Evolutionary conservation across 352 stramenopile species (phyloP).

Genomic region (Thraustochytrium striatum): DNA sequence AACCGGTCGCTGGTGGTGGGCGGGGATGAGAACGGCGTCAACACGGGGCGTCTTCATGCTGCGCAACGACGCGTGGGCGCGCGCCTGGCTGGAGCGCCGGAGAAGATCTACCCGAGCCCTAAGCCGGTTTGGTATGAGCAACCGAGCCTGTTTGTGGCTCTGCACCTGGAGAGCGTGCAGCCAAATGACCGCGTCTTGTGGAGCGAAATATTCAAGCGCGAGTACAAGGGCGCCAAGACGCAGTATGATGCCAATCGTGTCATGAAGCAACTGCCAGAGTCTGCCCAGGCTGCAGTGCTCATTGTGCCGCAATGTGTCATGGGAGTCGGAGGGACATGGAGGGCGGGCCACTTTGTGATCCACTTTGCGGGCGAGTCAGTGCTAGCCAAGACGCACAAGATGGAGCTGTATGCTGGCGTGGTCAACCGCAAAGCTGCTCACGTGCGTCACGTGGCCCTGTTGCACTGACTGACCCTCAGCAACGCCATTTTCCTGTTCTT

Average conservation of each 20-base stretch:
- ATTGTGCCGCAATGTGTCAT: not conserved
- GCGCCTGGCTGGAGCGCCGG: not conserved
- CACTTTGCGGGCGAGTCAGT: not conserved
- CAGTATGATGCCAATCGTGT: too few relatives aligned
- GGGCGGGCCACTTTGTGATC: not conserved
- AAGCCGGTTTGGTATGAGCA: not conserved
- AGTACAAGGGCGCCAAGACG: not conserved
- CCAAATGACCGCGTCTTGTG: not conserved
- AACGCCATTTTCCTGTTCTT: too few relatives aligned
- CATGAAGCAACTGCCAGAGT: too few relatives aligned
- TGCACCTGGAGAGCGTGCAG: not conserved
- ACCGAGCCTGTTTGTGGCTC: not conserved
- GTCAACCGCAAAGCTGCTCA: too few relatives aligned
- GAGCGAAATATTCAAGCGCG: not conserved
- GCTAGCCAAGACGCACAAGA: too few relatives aligned
- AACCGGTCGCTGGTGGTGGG: too few relatives aligned
- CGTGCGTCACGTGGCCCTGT: too few relatives aligned
- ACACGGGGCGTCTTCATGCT: conserved; percentile 1
- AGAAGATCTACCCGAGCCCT: too few relatives aligned
- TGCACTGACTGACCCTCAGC: too few relatives aligned
- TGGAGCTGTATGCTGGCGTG: too few relatives aligned
- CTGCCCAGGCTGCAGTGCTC: too few relatives aligned
- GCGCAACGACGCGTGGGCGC: not conserved
- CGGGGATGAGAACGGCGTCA: too few relatives aligned
- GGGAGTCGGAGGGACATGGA: not conserved